Evolutionary conservation across 441 rosid genomes (phyloP).

Genomic region (Arabidopsis lyrata): DNA sequence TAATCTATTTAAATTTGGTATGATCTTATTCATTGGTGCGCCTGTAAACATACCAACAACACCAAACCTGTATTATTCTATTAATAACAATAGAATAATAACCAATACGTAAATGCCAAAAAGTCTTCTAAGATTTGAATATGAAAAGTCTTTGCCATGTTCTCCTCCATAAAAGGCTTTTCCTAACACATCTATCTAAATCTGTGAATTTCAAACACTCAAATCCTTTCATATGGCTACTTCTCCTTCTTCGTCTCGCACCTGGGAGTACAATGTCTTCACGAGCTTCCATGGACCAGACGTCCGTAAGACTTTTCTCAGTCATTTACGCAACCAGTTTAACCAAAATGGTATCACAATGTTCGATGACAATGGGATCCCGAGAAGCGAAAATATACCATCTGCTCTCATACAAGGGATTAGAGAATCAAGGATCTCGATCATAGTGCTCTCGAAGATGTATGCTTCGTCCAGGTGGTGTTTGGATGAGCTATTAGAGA

Average conservation of each 20-base stretch:
- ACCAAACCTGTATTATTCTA: background rate
- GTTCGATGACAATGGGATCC: conserved; percentile 3
- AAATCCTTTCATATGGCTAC: background rate
- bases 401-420: conserved; percentile 13
- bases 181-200: background rate
- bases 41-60: background rate
- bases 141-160: background rate
- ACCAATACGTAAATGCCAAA: background rate
- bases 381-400: background rate
- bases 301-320: background rate
- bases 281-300: conserved; percentile 29
- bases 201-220: background rate
- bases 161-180: background rate
- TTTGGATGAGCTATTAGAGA: conserved; percentile 26
- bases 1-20: too few relatives aligned
- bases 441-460: conserved; percentile 24
- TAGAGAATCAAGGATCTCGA: conserved; percentile 5
- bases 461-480: conserved; percentile 40
- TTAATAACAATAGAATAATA: too few relatives aligned
- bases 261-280: conserved; percentile 10
- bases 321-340: background rate
- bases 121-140: background rate
- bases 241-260: background rate
- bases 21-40: background rate
- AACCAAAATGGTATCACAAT: background rate